phyloP scores from a whole-genome alignment of 1,139 yeast genomes.

The Petasospora rhodanensis region DNA sequence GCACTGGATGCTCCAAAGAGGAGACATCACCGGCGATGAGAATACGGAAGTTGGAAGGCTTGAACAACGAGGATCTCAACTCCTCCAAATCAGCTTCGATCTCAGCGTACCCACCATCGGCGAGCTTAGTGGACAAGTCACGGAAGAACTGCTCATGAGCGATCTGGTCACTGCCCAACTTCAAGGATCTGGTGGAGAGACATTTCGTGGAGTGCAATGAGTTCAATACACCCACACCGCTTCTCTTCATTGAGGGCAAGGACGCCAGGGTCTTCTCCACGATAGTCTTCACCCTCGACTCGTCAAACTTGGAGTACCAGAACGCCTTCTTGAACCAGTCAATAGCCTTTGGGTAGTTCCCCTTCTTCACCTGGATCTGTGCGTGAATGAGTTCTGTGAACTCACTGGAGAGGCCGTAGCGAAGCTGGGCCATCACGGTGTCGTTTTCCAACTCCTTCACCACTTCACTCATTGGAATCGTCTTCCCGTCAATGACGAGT shows the following conservation, averaged over 20 bases:
- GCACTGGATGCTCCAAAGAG: constrained; percentile 48
- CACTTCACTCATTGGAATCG: constrained; percentile 68
- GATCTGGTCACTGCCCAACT: constrained; percentile 63
- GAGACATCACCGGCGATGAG: constrained; percentile 67
- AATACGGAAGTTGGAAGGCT: constrained; percentile 57
- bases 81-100: constrained; percentile 52
- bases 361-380: constrained; percentile 55
- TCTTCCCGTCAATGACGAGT: constrained; percentile 53
- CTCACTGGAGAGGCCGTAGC: constrained; percentile 55
- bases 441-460: constrained; percentile 70
- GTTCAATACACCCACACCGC: constrained; percentile 66
- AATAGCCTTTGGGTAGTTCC: constrained; percentile 63
- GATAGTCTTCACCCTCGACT: constrained; percentile 61
- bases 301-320: constrained; percentile 66
- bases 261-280: constrained; percentile 73
- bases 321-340: constrained; percentile 71
- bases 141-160: constrained; percentile 56
- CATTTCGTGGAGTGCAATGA: constrained; percentile 55
- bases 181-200: constrained; percentile 55
- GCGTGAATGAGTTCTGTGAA: constrained; percentile 64
- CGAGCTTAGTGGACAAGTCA: constrained; percentile 45
- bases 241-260: constrained; percentile 75
- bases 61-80: constrained; percentile 55
- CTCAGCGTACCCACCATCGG: constrained; percentile 43
- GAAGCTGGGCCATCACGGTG: constrained; percentile 54